Base-by-base conservation (phyloP, 495 filamentous ascomycete species). In the Schizothecium vesticola region DNA sequence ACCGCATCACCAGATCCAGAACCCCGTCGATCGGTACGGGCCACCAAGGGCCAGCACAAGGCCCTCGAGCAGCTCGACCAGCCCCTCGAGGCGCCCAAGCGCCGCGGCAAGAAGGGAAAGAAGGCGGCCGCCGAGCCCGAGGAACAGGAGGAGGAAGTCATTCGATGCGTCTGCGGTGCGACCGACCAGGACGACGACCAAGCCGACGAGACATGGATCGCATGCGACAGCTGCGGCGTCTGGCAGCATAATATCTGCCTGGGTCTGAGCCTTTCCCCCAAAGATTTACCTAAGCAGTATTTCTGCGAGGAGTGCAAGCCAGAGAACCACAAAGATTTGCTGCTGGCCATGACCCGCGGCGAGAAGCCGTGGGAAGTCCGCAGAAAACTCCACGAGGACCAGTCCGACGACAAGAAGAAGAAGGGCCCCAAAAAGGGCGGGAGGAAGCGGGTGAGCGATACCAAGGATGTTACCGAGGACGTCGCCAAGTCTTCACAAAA, bases 171-270 rank as follows among this genome's bases (percentile, higher is more conserved):
- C 63, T 99, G 95, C 75, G 94, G 95, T 70, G 89, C 92, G 67
- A 89, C 88, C 61, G 90, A 92, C 70, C 92, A 96, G 71, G 90
- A 94, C 68, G 91, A 91, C 72, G 88, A 91, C 68, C 89, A 91
- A 60, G 86, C 89, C 31, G 87, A 93, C 43, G 88, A 93, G 72
- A 93, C 96, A 77, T 88, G 87, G 87, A 96, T 98, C 73, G 90
- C 90, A 72, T 99, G 95, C 80, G 95, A 99, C 73, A 85, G 82
- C 36, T 99, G 95, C 74, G 86, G 87, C 28, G 93, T 89, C 59
- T 99, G 95, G 95, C 95, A 99, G 78, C 95, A 99, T 76, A 96
- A 96, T 73, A 88, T 93, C 70, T 99, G 95, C 76, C 93, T 99
- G 87, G 93, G 91, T 28, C 83, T 97, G 68, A 87, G 88, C 67